Conservation (phyloP, 306 rosid species). For the Prunus kanzakura region DNA sequence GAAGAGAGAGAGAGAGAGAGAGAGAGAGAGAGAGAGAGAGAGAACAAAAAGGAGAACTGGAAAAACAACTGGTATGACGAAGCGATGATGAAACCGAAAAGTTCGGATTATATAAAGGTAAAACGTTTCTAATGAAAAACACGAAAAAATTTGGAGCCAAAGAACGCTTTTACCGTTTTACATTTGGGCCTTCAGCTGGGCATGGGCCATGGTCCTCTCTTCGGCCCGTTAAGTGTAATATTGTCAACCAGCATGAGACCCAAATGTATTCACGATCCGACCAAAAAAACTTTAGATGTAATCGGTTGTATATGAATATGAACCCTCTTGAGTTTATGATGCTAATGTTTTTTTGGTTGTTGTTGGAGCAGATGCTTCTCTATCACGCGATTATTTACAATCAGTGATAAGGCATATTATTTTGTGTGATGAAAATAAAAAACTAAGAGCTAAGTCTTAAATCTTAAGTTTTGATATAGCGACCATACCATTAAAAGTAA, state of each 20-base stretch:
- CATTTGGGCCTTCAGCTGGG: neutral
- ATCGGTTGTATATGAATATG: too few species aligned
- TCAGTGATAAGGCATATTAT: too few species aligned
- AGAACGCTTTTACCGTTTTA: neutral
- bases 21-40: neutral
- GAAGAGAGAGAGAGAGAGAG: neutral
- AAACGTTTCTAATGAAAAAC: neutral
- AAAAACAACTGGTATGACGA: neutral
- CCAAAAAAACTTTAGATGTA: too few species aligned
- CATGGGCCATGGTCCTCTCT: neutral
- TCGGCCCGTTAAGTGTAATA: neutral
- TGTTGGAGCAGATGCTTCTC: too few species aligned
- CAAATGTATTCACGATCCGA: fast-evolving
- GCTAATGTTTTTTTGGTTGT: too few species aligned
- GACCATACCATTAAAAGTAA: too few species aligned
- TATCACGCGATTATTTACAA: too few species aligned
- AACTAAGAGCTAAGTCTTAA: too few species aligned
- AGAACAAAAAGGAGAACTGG: neutral
- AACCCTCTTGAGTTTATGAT: too few species aligned
- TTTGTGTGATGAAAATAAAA: too few species aligned
- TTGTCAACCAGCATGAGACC: neutral
- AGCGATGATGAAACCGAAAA: slow-evolving; percentile 10
- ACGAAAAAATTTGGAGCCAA: neutral
- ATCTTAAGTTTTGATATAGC: too few species aligned
- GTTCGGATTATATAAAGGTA: neutral